These are phyloP conservation scores for Rhizopus arrhizus DNA, from an alignment of 371 early-diverging fungal genomes.

Conservation along the genomic window DNA sequence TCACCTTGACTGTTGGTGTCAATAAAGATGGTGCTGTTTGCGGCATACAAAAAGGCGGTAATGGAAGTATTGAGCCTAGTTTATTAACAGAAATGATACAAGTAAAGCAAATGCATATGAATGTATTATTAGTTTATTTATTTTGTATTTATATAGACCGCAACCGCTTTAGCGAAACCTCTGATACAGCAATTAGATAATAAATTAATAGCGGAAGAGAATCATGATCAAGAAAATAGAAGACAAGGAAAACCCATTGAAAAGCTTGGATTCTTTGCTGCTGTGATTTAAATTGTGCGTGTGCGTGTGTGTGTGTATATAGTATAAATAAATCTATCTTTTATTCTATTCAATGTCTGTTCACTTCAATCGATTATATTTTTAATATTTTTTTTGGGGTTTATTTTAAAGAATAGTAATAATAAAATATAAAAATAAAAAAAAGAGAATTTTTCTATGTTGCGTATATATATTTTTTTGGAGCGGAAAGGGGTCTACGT, in stretches of 20 bases:
- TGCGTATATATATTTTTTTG: too few species aligned
- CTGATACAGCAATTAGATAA: slow-evolving; percentile 58
- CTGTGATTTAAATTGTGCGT: slow-evolving; percentile 38
- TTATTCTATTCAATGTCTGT: too few species aligned
- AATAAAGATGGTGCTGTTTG: slow-evolving; percentile 80
- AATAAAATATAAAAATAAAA: too few species aligned
- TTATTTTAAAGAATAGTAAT: too few species aligned
- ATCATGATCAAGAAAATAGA: slow-evolving; percentile 46
- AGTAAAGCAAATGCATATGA: slow-evolving; percentile 32
- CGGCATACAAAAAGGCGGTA: slow-evolving; percentile 79
- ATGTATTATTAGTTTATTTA: slow-evolving; percentile 5
- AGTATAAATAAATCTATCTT: not conserved
- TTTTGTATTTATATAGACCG: slow-evolving; percentile 40
- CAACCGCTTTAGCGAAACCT: slow-evolving; percentile 61
- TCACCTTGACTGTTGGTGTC: slow-evolving; percentile 79
- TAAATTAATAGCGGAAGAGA: slow-evolving; percentile 55
- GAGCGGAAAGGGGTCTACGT: too few species aligned
- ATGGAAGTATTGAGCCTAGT: slow-evolving; percentile 79
- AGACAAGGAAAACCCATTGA: slow-evolving; percentile 50
- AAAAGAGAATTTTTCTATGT: too few species aligned
- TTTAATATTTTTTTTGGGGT: too few species aligned
- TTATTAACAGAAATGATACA: slow-evolving; percentile 75
- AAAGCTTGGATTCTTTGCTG: slow-evolving; percentile 68
- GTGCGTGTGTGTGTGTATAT: slow-evolving; percentile 8
- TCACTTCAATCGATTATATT: too few species aligned